Evolutionary conservation across 257 asterid species (phyloP).

Genomic region (Eustoma russellianum): DNA sequence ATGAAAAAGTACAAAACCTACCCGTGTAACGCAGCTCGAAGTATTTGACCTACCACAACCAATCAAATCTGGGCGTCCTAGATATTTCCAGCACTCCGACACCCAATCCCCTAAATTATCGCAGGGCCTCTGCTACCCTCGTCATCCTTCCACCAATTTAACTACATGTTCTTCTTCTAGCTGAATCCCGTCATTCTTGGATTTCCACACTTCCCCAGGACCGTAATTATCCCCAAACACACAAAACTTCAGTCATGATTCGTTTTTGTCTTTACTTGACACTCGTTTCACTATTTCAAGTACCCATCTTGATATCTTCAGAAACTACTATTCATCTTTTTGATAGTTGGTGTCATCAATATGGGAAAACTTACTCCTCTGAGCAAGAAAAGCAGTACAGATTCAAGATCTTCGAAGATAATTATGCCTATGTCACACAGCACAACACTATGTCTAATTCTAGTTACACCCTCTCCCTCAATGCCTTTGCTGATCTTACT

Average conservation of each 20-base stretch:
- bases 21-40: too few species aligned
- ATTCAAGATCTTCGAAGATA: constrained; percentile 47
- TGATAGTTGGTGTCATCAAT: constrained; percentile 56
- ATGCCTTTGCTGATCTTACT: constrained; percentile 88
- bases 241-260: constrained; percentile 23
- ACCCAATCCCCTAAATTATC: too few species aligned
- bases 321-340: constrained; percentile 37
- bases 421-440: constrained; percentile 35
- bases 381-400: constrained; percentile 57
- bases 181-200: too few species aligned
- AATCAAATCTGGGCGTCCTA: too few species aligned
- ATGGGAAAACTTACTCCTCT: constrained; percentile 58
- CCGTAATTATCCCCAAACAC: background rate
- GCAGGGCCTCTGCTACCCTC: too few species aligned
- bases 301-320: constrained; percentile 35
- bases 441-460: constrained; percentile 50
- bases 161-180: too few species aligned
- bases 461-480: constrained; percentile 56
- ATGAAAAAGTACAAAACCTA: too few species aligned
- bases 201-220: too few species aligned
- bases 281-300: constrained; percentile 26
- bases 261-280: constrained; percentile 20
- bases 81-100: too few species aligned
- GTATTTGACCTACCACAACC: too few species aligned
- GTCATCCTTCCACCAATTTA: too few species aligned